A percentile compares a stretch with the other conserved stretches of the same genome.
phyloP scores from a whole-genome alignment of 768 basidiomycete genomes.

The Suillus decipiens region DNA sequence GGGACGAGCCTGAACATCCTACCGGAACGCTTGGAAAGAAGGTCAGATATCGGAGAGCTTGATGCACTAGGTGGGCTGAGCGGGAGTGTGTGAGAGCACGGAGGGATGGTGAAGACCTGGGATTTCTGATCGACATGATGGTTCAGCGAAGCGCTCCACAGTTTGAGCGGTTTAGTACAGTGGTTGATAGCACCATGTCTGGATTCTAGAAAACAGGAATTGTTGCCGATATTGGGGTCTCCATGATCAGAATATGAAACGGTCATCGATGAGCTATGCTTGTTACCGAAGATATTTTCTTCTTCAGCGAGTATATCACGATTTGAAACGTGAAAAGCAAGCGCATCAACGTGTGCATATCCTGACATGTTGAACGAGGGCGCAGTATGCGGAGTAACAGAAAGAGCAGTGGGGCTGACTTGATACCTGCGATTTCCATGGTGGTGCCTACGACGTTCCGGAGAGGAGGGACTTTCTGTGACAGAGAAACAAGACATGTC shows the following conservation, averaged over 20 bases:
- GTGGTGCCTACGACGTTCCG: background rate
- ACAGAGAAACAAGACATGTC: background rate
- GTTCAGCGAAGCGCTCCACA: background rate
- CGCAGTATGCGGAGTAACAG: background rate
- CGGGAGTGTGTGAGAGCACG: slow-evolving; percentile 19
- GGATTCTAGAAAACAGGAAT: background rate
- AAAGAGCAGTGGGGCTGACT: background rate
- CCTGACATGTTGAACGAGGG: background rate
- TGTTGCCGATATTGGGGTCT: background rate
- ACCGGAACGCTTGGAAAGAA: slow-evolving; percentile 22
- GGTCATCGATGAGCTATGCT: slow-evolving; percentile 11
- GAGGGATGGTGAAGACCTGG: background rate
- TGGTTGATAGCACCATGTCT: background rate
- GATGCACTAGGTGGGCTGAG: slow-evolving; percentile 19
- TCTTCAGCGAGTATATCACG: background rate
- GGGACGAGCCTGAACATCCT: slow-evolving; percentile 20
- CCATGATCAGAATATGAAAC: slow-evolving; percentile 11
- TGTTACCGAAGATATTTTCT: background rate
- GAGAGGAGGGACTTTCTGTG: background rate
- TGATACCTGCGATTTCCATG: background rate
- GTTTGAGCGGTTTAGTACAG: background rate
- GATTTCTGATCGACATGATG: background rate
- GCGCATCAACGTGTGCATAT: background rate
- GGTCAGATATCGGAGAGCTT: slow-evolving; percentile 3
- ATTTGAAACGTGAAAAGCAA: background rate